phyloP scores from a whole-genome alignment of 2,329 filamentous ascomycete genomes.

The Epicoccum nigrum region DNA sequence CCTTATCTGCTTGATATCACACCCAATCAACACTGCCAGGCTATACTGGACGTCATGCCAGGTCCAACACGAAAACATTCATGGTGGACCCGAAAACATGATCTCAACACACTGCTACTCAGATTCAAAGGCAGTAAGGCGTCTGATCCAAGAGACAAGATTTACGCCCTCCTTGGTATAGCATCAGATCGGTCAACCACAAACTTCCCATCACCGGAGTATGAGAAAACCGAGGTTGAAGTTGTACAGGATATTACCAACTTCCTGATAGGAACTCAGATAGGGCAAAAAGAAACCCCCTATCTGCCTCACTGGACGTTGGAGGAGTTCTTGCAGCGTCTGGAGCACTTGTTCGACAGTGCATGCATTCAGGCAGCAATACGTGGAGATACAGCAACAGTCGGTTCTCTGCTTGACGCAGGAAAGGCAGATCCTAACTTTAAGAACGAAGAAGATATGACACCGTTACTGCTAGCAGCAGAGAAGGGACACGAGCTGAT shows the following conservation, averaged over 20 bases:
- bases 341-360: neutral
- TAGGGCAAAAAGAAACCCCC: neutral
- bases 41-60: conserved; percentile 33
- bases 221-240: neutral
- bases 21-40: conserved; percentile 16
- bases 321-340: neutral
- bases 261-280: neutral
- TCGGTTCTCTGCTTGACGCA: neutral
- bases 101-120: neutral
- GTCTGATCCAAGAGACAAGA: neutral
- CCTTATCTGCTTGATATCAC: conserved; percentile 4
- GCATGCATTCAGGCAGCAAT: neutral
- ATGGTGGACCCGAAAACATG: conserved; percentile 22
- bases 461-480: neutral
- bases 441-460: neutral
- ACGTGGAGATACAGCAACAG: neutral
- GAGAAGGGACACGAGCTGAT: neutral
- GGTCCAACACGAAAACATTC: conserved; percentile 15
- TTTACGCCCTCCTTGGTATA: neutral
- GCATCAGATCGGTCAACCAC: neutral
- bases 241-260: neutral
- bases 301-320: neutral
- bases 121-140: neutral
- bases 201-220: neutral
- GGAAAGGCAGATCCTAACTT: neutral